Conservation (phyloP, 225 moss, liverwort and hornwort genomes). For the Asterella californica region DNA sequence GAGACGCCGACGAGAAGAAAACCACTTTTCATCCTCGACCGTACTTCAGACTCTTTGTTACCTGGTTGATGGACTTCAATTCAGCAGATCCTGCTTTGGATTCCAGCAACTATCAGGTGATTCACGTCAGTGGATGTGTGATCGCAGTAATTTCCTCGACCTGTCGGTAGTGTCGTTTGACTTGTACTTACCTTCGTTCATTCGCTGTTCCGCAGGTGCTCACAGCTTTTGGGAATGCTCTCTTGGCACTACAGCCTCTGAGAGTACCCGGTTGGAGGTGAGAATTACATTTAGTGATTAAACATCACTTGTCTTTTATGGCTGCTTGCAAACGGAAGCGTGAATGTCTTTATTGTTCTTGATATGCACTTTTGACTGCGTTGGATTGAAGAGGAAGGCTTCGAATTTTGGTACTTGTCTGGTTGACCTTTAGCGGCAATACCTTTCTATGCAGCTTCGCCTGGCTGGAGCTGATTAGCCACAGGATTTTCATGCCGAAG, state of each 20-base stretch:
- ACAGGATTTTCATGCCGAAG: slow-evolving; percentile 96
- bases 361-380: too few species aligned
- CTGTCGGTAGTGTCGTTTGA: background rate
- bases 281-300: slow-evolving; percentile 10
- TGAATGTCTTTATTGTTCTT: too few species aligned
- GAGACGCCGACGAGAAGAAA: slow-evolving; percentile 83
- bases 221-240: slow-evolving; percentile 75
- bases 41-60: slow-evolving; percentile 92
- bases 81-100: slow-evolving; percentile 75
- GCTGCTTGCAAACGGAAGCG: too few species aligned
- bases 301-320: background rate
- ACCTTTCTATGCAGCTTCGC: slow-evolving; percentile 59
- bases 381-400: background rate
- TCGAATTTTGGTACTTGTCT: background rate
- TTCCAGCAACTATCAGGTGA: slow-evolving; percentile 87
- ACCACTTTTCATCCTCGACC: slow-evolving; percentile 80
- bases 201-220: slow-evolving; percentile 51
- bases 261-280: slow-evolving; percentile 93
- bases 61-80: slow-evolving; percentile 96
- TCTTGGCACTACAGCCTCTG: slow-evolving; percentile 74
- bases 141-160: background rate
- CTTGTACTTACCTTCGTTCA: background rate
- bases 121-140: background rate
- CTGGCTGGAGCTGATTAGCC: slow-evolving; percentile 92
- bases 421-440: background rate